A percentile compares a stretch with the other conserved stretches of the same genome.
Evolutionary conservation across 176 grass and related monocot genomes (phyloP).

Genomic region (Thinopyrum elongatum): DNA sequence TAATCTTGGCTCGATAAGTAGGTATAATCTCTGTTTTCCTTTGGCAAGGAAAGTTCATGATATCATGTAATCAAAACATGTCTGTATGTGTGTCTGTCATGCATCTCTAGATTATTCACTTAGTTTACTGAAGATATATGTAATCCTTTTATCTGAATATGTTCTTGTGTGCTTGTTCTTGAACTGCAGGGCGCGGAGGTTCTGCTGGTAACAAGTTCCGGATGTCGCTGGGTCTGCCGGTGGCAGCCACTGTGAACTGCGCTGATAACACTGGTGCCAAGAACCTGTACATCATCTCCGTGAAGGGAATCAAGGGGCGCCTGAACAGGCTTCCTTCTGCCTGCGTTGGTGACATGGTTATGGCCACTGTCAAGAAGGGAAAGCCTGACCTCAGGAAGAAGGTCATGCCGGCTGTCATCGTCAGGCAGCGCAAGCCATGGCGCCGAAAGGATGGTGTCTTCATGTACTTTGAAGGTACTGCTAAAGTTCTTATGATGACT

Average conservation of each 20-base stretch:
- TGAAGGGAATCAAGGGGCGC: slow-evolving; percentile 77
- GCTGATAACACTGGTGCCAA: slow-evolving; percentile 83
- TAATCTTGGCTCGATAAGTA: neutral
- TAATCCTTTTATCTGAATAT: neutral
- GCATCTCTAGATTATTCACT: neutral
- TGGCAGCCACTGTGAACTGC: slow-evolving; percentile 87
- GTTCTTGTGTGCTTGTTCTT: neutral
- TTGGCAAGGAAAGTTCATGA: neutral
- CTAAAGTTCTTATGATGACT: neutral
- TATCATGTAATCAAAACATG: neutral
- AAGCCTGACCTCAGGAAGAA: slow-evolving; percentile 97
- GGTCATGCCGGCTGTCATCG: slow-evolving; percentile 96
- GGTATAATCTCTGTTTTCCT: neutral
- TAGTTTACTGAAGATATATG: neutral
- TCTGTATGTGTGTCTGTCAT: neutral
- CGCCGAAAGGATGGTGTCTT: slow-evolving; percentile 97
- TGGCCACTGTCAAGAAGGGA: slow-evolving; percentile 95
- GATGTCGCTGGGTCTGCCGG: slow-evolving; percentile 89
- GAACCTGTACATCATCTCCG: slow-evolving; percentile 85
- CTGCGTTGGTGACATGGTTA: slow-evolving; percentile 95
- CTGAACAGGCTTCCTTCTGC: slow-evolving; percentile 83
- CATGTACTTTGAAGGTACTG: slow-evolving; percentile 96
- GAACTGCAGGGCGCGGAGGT: slow-evolving; percentile 69
- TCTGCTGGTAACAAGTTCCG: slow-evolving; percentile 87
- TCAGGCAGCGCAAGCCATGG: slow-evolving; percentile 87